phyloP scores from a whole-genome alignment of 1,139 yeast genomes.

The Sugiyamaella castrensis region DNA sequence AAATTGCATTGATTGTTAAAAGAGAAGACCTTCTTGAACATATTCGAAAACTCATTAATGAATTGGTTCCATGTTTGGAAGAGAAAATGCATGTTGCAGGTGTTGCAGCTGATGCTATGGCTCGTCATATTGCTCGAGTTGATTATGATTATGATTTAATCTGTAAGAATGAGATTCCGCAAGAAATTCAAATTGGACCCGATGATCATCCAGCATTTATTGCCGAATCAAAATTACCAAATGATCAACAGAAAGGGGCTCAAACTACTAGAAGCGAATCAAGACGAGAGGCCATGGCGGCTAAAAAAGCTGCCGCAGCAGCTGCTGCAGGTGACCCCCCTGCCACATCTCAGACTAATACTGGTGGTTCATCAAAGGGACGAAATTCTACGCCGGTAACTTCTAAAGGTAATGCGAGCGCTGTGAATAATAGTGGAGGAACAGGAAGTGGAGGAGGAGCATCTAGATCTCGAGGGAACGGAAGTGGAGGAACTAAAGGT shows the following conservation, averaged over 20 bases:
- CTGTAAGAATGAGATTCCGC: constrained; percentile 69
- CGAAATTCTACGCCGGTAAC: constrained; percentile 5
- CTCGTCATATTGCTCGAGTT: constrained; percentile 65
- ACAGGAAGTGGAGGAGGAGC: neutral
- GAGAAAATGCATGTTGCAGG: constrained; percentile 98
- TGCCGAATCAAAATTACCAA: constrained; percentile 39
- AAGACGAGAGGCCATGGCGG: constrained; percentile 89
- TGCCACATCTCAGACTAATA: constrained; percentile 3
- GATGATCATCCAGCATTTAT: constrained; percentile 77
- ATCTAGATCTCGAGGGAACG: too few species aligned
- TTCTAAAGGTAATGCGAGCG: neutral
- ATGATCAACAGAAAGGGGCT: constrained; percentile 41
- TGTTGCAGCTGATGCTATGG: constrained; percentile 77
- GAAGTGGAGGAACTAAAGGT: too few species aligned
- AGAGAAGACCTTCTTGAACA: constrained; percentile 29
- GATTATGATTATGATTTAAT: constrained; percentile 76
- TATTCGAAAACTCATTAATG: constrained; percentile 45
- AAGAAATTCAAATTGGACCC: constrained; percentile 58
- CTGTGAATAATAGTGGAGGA: neutral
- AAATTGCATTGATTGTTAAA: constrained; percentile 10
- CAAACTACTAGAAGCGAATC: constrained; percentile 52
- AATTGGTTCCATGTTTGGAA: constrained; percentile 87
- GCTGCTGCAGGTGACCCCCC: constrained; percentile 10
- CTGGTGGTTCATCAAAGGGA: constrained; percentile 1
- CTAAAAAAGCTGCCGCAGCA: constrained; percentile 56